Conservation (phyloP, 257 asterid species). For the Marsdenia floribunda region DNA sequence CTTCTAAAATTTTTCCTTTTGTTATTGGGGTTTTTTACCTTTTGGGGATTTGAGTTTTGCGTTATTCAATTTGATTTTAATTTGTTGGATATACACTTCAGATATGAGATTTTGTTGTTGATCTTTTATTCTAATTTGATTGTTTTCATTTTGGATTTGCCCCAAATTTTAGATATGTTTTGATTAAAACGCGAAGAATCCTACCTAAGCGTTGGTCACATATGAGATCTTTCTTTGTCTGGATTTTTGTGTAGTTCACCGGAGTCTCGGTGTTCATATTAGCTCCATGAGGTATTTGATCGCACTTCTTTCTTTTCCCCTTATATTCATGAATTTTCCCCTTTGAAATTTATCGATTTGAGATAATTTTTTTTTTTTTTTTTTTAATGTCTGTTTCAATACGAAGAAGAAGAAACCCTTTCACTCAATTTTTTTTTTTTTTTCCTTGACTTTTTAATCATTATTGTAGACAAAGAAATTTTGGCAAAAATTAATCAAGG, state of each 20-base stretch:
- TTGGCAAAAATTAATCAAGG: no score
- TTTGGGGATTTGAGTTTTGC: background rate
- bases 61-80: constrained; percentile 11
- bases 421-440: no score
- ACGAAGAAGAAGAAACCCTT: no score
- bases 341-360: no score
- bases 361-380: no score
- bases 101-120: constrained; percentile 42
- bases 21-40: no score
- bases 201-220: constrained; percentile 84
- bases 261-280: constrained; percentile 92
- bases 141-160: no score
- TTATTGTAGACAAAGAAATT: no score
- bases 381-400: no score
- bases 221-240: constrained; percentile 94
- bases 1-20: background rate
- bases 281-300: constrained; percentile 74
- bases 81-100: constrained; percentile 58
- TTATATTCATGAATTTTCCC: background rate
- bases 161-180: no score
- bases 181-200: no score
- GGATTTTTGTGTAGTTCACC: constrained; percentile 88
- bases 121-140: background rate
- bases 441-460: no score
- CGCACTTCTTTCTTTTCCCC: background rate